phyloP scores from a whole-genome alignment of 495 filamentous ascomycete genomes.

The Aspergillus funiculosus region DNA sequence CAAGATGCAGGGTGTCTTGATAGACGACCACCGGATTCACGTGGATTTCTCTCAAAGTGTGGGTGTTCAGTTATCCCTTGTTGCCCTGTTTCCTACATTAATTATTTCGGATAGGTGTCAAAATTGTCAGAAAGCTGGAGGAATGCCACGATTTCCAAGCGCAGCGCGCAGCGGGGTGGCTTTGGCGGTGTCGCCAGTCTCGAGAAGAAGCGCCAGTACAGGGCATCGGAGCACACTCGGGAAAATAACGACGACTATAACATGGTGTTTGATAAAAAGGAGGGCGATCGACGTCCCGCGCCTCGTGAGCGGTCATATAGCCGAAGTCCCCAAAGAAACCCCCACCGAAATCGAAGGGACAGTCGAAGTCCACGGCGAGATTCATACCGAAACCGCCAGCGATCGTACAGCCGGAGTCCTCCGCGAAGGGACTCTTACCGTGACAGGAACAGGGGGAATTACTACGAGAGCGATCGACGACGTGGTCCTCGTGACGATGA shows the following conservation, averaged over 20 bases:
- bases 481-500: conserved; percentile 26
- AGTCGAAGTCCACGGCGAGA: conserved; percentile 48
- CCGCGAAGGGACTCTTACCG: conserved; percentile 23
- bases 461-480: conserved; percentile 19
- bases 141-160: conserved; percentile 77
- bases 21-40: conserved; percentile 96
- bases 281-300: conserved; percentile 37
- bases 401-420: conserved; percentile 52
- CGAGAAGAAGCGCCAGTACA: conserved; percentile 87
- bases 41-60: conserved; percentile 98
- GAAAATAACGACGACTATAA: conserved; percentile 59
- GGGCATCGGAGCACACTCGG: conserved; percentile 54
- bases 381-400: conserved; percentile 21
- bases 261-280: conserved; percentile 80
- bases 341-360: conserved; percentile 28
- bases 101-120: conserved; percentile 50
- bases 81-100: conserved; percentile 14
- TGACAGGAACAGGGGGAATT: conserved; percentile 13
- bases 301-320: conserved; percentile 20
- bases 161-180: conserved; percentile 64
- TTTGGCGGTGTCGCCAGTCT: conserved; percentile 84
- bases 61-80: conserved; percentile 15
- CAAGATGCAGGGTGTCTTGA: conserved; percentile 95
- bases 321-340: conserved; percentile 24
- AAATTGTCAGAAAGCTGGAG: conserved; percentile 89